These are phyloP conservation scores for Anacardium occidentale DNA, from an alignment of 345 rosid species.

Conservation along the genomic window DNA sequence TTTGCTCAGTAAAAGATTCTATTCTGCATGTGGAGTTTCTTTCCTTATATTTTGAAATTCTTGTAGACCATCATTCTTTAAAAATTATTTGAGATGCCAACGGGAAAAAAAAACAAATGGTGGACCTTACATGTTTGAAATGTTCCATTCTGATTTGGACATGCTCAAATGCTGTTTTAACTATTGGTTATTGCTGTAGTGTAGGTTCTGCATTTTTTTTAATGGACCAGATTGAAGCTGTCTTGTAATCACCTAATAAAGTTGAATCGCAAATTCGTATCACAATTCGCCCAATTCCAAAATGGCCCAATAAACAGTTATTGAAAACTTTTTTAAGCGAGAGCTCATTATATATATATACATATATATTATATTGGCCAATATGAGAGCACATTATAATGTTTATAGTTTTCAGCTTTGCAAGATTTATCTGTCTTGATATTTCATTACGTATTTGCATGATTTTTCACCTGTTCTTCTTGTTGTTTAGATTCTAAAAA, in stretches of 20 bases:
- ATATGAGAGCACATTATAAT: background rate
- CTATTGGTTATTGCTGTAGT: background rate
- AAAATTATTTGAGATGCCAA: background rate
- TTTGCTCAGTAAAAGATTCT: background rate
- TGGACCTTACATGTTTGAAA: background rate
- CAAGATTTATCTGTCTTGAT: background rate
- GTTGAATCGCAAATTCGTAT: background rate
- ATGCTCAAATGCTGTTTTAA: background rate
- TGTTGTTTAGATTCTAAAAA: background rate
- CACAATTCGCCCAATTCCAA: too few species aligned
- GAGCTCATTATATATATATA: too few species aligned
- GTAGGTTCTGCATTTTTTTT: background rate
- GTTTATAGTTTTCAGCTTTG: background rate
- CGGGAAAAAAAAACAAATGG: background rate
- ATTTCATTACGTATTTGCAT: background rate
- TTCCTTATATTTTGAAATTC: background rate
- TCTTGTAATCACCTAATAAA: background rate
- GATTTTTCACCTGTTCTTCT: background rate
- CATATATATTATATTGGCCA: too few species aligned
- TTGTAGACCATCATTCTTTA: background rate
- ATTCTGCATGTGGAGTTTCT: background rate
- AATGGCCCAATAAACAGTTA: background rate
- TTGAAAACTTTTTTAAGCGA: background rate
- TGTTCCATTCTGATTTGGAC: background rate
- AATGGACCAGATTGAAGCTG: background rate